Percentiles rank a stretch among this genome's conserved stretches.
Conservation (phyloP, 2,329 filamentous ascomycete genomes). For the Epichloe uncinata region DNA sequence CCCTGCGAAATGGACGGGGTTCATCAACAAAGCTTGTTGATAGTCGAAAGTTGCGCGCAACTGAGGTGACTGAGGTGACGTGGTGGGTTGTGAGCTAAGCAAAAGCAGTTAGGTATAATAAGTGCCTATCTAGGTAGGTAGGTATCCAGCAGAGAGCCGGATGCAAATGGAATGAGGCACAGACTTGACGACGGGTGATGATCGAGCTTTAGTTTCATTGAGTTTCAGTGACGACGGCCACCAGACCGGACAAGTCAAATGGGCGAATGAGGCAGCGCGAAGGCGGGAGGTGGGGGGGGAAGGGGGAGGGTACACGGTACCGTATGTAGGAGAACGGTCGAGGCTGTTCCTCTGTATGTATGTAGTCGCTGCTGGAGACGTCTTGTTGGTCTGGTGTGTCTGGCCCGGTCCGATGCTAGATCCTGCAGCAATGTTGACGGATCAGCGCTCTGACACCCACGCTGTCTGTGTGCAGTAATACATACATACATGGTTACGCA, state of each 20-base stretch:
- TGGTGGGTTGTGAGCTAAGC: background rate
- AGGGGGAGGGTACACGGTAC: too few species aligned
- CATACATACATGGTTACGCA: background rate
- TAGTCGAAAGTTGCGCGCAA: background rate
- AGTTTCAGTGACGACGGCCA: background rate
- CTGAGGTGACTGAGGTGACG: background rate
- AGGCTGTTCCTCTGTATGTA: too few species aligned
- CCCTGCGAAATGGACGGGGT: background rate
- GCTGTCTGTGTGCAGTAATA: too few species aligned
- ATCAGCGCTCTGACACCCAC: too few species aligned
- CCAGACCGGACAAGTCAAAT: background rate
- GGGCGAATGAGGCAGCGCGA: background rate
- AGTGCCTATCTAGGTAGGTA: background rate
- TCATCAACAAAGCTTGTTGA: background rate
- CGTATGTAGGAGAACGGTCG: too few species aligned
- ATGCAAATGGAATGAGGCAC: background rate
- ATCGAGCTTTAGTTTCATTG: too few species aligned
- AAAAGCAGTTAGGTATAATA: background rate
- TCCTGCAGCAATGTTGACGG: too few species aligned
- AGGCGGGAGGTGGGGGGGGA: background rate
- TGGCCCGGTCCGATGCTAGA: too few species aligned
- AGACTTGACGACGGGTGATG: too few species aligned
- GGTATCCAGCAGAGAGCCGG: too few species aligned
- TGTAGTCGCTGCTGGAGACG: too few species aligned
- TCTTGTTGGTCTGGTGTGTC: too few species aligned